Percentiles rank a stretch among this genome's conserved stretches.
phyloP scores from a whole-genome alignment of 2,329 filamentous ascomycete genomes.

The Colletotrichum tabaci region DNA sequence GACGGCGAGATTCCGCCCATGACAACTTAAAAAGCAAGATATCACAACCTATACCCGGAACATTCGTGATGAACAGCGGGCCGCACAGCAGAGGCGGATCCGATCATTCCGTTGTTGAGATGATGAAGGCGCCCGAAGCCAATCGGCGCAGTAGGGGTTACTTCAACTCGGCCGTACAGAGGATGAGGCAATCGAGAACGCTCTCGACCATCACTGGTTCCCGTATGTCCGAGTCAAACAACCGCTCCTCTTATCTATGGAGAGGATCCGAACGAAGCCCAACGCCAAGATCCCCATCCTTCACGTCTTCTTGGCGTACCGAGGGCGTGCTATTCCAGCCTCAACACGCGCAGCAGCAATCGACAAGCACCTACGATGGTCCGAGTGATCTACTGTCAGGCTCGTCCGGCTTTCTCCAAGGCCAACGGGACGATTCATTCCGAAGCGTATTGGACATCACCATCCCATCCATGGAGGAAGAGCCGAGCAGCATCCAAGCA shows the following conservation, averaged over 20 bases:
- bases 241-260: conserved; percentile 35
- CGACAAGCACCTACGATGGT: conserved; percentile 44
- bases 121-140: conserved; percentile 44
- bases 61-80: conserved; percentile 47
- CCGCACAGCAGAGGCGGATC: conserved; percentile 34
- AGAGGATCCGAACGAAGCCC: conserved; percentile 30
- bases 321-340: conserved; percentile 29
- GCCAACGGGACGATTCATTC: conserved; percentile 46
- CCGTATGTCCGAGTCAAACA: conserved; percentile 32
- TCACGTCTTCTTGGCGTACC: conserved; percentile 34
- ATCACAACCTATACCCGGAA: conserved; percentile 50
- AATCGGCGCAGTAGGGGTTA: conserved; percentile 38
- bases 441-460: conserved; percentile 49
- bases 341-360: conserved; percentile 28
- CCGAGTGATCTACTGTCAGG: conserved; percentile 39
- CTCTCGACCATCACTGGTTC: conserved; percentile 41
- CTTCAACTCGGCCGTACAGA: conserved; percentile 37
- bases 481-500: conserved; percentile 44
- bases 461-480: conserved; percentile 46
- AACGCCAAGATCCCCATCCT: conserved; percentile 25
- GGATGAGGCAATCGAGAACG: conserved; percentile 38
- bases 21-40: conserved; percentile 47
- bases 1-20: conserved; percentile 35
- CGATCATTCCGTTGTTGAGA: conserved; percentile 39
- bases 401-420: conserved; percentile 40